Conservation (phyloP, 169 alveolate genomes). For the Babesia ovis region DNA sequence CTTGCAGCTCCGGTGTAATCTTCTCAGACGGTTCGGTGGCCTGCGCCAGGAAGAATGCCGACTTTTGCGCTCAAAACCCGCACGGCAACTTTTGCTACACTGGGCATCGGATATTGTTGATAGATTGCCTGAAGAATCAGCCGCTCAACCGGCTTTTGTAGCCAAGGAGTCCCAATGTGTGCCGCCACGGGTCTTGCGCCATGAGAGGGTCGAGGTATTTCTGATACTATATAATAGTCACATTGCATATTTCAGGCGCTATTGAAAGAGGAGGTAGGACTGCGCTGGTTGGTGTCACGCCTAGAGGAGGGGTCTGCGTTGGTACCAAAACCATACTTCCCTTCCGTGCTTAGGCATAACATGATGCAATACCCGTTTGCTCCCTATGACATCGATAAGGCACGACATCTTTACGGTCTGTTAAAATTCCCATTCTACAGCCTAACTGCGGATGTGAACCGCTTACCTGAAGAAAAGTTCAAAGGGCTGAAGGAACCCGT, state of each 20-base stretch:
- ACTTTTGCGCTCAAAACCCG: conserved; percentile 30
- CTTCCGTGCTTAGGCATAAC: conserved; percentile 55
- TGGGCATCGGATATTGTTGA: conserved; percentile 60
- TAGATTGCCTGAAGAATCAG: conserved; percentile 28
- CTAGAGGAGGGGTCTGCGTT: conserved; percentile 25
- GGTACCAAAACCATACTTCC: conserved; percentile 68
- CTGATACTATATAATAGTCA: no score
- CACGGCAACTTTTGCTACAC: conserved; percentile 38
- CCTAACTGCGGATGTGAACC: conserved; percentile 46
- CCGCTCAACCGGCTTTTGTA: conserved; percentile 39
- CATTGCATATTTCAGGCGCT: conserved; percentile 50
- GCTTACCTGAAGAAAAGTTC: conserved; percentile 48
- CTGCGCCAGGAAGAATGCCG: conserved; percentile 65
- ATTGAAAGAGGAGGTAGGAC: conserved; percentile 8
- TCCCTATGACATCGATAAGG: conserved; percentile 54
- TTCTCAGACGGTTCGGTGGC: conserved; percentile 62
- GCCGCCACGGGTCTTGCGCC: conserved; percentile 28
- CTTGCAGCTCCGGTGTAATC: conserved; percentile 46
- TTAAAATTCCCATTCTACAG: conserved; percentile 64
- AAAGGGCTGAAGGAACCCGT: conserved; percentile 46
- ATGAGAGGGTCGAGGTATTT: conserved; percentile 39
- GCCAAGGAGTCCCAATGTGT: conserved; percentile 22
- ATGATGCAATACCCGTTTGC: conserved; percentile 61
- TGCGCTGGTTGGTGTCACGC: conserved; percentile 58
- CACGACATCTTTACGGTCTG: conserved; percentile 61